Base-by-base conservation (phyloP, 164 flowering plant species). In the Akebia trifoliata region DNA sequence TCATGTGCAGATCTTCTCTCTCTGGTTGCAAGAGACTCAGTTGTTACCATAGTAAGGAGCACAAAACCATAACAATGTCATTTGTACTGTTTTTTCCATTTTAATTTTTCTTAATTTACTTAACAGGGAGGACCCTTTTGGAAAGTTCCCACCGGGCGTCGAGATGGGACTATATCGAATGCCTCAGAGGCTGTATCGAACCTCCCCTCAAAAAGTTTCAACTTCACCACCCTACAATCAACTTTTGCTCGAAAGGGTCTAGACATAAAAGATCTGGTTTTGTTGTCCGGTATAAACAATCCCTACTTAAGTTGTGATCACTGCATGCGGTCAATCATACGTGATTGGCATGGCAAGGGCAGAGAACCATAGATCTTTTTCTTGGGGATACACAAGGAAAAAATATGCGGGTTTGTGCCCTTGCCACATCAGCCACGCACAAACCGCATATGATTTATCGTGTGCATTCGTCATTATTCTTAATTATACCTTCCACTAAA, bases 1-100 rank as follows among this genome's bases (percentile, higher is more conserved):
- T 94, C 97, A 1, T 93, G 97, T 54, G 99, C 99, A 0, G 99
- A 93, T 64, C 63, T 77, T n/a, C 8, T 93, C 28, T 56, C 87
- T 57, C 72, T 93, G 61, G 81, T 58, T 37, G 81, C 97, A 22
- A 77, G 97, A 64, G 97, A 93, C 49, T 51, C 96, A 11, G 58
- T 87, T 36, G 87, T 79, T 0, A 62, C 64, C 50, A 80, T 64
- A 7, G 97, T 92, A 76, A 76, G 81, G 1, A 52, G 25, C 30
- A 24, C 4, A 8, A 35, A 10, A n/a, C 5, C 12, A 34, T 1
- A 4, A 22, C 24, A 47, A 47, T 14, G 26, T 47, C 9, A 6
- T 22, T 0, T 21, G 14, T 44, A 20, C 18, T 24, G 31, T 15
- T 3, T 5, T 3, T 47, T 45, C 48, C 22, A 14, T 38, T 56